Base-by-base conservation (phyloP, 305 asterid genomes). In the Fraxinus angustifolia region DNA sequence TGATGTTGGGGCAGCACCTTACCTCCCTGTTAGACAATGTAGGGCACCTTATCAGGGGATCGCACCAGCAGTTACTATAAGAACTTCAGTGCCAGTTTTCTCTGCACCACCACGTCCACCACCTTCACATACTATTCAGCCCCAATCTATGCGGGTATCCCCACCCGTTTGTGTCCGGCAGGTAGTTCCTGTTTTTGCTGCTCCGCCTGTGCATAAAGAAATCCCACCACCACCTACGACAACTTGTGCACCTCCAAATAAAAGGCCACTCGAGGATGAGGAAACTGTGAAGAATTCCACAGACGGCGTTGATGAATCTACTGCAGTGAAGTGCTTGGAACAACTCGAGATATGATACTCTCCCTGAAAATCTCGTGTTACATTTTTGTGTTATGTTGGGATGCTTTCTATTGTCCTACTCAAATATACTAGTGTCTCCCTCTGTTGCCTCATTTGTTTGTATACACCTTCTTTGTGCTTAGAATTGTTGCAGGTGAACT, bases 11-110 rank as follows among this genome's bases (percentile, higher is more conserved):
- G 82, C 88, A 33, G 71, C 87, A 34, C 90, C 93, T n/a, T 89
- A 80, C 56, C 77, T 76, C 77, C 92, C 91, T 17, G 50, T 83
- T 17, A 86, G 86, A 74, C 93, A 84, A 12, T 88, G 84, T 26
- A 85, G 91, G 88, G 21, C 86, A 12, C 85, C 88, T 53, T 88
- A 85, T 84, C 88, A 76, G 6, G 91, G 92, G 56, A 84, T 91
- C 45, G 97, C 94, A 42, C 94, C 95, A 14, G 91, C 23, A 0
- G 92, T 93, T 65, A 88, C 95, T 8, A 83, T 90, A 53, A 87
- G 97, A 86, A 91, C 88, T 23, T 79, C 95, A 0, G 81, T 90
- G 73, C 97, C 97, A 0, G 97, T 91, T 81, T 93, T 85, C 89
- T 86, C 96, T 31, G 90, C 92, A 26, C 94, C 94, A 0, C 93